A percentile compares a stretch with the other conserved stretches of the same genome.
Evolutionary conservation across 179 eudicot species (phyloP).

Genomic region (Vitellaria paradoxa): DNA sequence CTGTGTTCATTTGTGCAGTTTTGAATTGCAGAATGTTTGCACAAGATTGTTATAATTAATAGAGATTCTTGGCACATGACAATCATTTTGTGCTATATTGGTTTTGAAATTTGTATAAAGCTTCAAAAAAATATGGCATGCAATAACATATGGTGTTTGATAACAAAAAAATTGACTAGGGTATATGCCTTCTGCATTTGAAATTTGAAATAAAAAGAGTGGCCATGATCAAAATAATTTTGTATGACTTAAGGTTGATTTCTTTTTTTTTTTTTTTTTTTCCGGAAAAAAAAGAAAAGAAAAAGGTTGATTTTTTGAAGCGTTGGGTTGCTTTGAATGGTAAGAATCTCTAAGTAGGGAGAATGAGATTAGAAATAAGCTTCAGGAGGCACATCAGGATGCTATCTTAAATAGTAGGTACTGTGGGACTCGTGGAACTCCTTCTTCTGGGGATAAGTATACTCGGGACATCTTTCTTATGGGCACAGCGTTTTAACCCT

Average conservation of each 20-base stretch:
- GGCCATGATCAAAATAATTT: neutral
- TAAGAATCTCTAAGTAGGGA: neutral
- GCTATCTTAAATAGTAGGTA: neutral
- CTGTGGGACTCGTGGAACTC: neutral
- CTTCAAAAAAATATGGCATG: neutral
- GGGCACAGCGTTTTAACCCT: neutral
- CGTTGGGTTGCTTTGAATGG: neutral
- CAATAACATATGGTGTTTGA: neutral
- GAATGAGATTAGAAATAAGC: neutral
- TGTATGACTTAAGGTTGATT: too few species aligned
- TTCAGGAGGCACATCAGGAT: neutral
- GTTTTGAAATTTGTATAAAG: neutral
- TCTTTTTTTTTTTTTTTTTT: too few species aligned
- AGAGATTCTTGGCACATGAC: neutral
- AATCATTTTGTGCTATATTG: neutral
- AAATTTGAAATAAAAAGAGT: neutral
- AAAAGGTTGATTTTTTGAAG: neutral
- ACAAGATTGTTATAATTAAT: neutral
- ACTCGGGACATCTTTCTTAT: neutral
- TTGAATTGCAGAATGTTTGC: neutral
- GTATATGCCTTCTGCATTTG: neutral
- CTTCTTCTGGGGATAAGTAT: neutral
- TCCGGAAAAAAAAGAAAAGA: too few species aligned
- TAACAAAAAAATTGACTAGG: too few species aligned
- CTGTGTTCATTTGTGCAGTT: neutral